A percentile compares a stretch with the other conserved stretches of the same genome.
phyloP scores from a whole-genome alignment of 2,329 filamentous ascomycete species.

The Ceratocystis smalleyi region DNA sequence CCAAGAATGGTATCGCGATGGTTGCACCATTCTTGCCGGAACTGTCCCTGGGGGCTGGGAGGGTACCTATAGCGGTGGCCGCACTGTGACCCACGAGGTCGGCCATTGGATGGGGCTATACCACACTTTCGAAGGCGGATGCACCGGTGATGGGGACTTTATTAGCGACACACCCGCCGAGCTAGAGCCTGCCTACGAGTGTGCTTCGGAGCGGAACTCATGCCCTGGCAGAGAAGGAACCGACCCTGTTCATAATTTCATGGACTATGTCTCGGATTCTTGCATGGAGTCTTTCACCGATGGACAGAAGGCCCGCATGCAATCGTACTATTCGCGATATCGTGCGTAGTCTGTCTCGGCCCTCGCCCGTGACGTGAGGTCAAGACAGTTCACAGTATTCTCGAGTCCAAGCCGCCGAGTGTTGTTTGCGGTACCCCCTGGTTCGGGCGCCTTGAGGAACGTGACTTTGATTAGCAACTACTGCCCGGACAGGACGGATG shows the following conservation, averaged over 20 bases:
- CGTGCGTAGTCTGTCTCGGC: conserved; percentile 1
- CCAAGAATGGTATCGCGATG: conserved; percentile 26
- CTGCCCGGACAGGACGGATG: too few relatives aligned
- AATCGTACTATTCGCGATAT: conserved; percentile 15
- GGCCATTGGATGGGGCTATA: conserved; percentile 35
- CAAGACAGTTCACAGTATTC: too few relatives aligned
- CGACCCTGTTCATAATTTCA: conserved; percentile 28
- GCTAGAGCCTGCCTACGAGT: conserved; percentile 23
- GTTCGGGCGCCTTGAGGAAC: too few relatives aligned
- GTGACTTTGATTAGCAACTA: too few relatives aligned
- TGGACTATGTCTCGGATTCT: conserved; percentile 29
- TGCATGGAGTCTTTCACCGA: conserved; percentile 33
- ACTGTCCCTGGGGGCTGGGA: conserved; percentile 27
- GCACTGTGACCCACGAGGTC: conserved; percentile 28
- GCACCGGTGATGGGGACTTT: conserved; percentile 25
- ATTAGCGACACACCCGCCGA: conserved; percentile 29
- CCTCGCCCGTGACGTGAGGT: too few relatives aligned
- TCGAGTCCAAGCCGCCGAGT: too few relatives aligned
- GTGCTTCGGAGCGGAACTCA: conserved; percentile 26
- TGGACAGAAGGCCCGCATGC: conserved; percentile 23
- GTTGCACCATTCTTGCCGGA: conserved; percentile 27
- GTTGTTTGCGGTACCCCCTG: neutral
- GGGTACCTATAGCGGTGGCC: conserved; percentile 25
- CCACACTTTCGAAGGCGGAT: conserved; percentile 33
- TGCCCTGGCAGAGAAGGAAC: conserved; percentile 23